A percentile compares a stretch with the other conserved stretches of the same genome.
Conservation (phyloP, 345 rosid species). For the Raphanus raphanistrum region DNA sequence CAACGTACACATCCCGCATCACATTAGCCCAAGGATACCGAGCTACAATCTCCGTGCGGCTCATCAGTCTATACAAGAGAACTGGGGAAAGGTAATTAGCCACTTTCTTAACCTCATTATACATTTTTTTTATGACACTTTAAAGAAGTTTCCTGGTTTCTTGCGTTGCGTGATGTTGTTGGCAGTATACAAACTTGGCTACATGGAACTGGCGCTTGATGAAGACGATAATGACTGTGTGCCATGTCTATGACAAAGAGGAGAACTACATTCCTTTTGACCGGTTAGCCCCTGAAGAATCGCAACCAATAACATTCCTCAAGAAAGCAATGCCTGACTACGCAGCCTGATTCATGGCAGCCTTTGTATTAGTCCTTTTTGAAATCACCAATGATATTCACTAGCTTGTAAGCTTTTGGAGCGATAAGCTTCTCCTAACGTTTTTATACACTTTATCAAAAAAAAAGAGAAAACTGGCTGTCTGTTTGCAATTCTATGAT, state of each 20-base stretch:
- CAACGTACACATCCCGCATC: conserved; percentile 86
- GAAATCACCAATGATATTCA: not conserved
- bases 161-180: too few relatives aligned
- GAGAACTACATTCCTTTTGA: conserved; percentile 72
- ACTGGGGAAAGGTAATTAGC: conserved; percentile 88
- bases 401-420: conserved; percentile 19
- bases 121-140: too few relatives aligned
- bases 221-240: conserved; percentile 90
- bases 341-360: conserved; percentile 37
- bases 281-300: conserved; percentile 63
- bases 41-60: conserved; percentile 82
- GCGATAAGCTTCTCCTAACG: conserved; percentile 12
- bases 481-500: not conserved
- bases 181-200: conserved; percentile 83
- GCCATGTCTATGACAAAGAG: conserved; percentile 77
- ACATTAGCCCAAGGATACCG: conserved; percentile 76
- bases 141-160: too few relatives aligned
- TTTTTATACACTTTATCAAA: conserved; percentile 5
- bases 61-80: conserved; percentile 72
- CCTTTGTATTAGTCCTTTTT: conserved; percentile 5
- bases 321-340: conserved; percentile 74
- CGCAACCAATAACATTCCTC: conserved; percentile 67
- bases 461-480: not conserved
- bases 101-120: too few relatives aligned
- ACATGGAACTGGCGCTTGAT: conserved; percentile 89